phyloP scores from a whole-genome alignment of 768 basidiomycete genomes.

The Xerocomus spinulosus region DNA sequence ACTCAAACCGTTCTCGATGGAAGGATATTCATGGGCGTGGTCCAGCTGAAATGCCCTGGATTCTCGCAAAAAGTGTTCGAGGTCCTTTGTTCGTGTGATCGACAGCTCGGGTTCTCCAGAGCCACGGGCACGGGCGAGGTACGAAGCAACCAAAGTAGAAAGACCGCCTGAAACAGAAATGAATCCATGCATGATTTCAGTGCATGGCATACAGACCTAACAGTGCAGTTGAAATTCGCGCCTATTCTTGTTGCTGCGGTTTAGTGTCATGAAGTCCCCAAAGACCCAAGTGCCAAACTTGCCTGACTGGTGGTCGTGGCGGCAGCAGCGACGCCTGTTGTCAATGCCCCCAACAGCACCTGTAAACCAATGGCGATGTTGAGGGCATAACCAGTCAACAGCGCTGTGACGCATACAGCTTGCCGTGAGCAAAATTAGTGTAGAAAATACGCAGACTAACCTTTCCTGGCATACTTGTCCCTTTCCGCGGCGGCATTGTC shows the following conservation, averaged over 20 bases:
- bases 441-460: constrained; percentile 17
- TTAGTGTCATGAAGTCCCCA: background rate
- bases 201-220: constrained; percentile 30
- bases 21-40: constrained; percentile 37
- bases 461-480: constrained; percentile 44
- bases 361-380: constrained; percentile 57
- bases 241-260: constrained; percentile 16
- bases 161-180: constrained; percentile 44
- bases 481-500: constrained; percentile 42
- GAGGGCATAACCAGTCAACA: constrained; percentile 30
- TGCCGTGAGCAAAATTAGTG: constrained; percentile 1
- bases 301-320: constrained; percentile 40
- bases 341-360: constrained; percentile 60
- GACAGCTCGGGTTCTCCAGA: constrained; percentile 68
- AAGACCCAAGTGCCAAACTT: constrained; percentile 5
- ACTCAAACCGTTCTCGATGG: constrained; percentile 9
- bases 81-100: constrained; percentile 48
- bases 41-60: constrained; percentile 56
- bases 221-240: constrained; percentile 37
- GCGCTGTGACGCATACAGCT: constrained; percentile 22
- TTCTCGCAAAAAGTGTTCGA: constrained; percentile 69
- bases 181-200: background rate
- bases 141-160: constrained; percentile 67
- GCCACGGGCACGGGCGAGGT: constrained; percentile 65
- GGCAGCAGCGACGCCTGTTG: constrained; percentile 57